These are phyloP conservation scores for Coemansia sp. DNA, from an alignment of 192 early-diverging fungal species.

Conservation along the genomic window DNA sequence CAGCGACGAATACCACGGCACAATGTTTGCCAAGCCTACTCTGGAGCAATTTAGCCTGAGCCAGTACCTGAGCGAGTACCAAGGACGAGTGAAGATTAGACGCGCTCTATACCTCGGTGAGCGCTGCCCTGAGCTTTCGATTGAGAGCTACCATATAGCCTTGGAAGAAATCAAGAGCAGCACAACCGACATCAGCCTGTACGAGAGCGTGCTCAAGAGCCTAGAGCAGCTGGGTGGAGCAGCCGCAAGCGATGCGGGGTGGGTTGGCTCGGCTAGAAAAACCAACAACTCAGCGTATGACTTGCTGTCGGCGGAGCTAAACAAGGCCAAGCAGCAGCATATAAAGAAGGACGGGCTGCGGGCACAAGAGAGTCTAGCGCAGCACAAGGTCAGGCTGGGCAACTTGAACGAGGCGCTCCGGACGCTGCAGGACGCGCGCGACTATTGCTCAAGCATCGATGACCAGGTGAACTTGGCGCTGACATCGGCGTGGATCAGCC, in stretches of 20 bases:
- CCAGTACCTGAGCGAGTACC: constrained; percentile 37
- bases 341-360: constrained; percentile 22
- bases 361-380: constrained; percentile 16
- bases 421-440: constrained; percentile 30
- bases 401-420: constrained; percentile 23
- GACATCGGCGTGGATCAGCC: constrained; percentile 19
- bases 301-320: constrained; percentile 11
- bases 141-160: constrained; percentile 22
- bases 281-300: constrained; percentile 14
- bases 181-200: constrained; percentile 17
- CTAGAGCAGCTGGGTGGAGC: constrained; percentile 19
- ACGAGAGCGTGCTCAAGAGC: constrained; percentile 11
- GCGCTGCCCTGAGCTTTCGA: constrained; percentile 17
- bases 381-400: constrained; percentile 16
- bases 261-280: constrained; percentile 7
- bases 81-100: constrained; percentile 19
- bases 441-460: constrained; percentile 16
- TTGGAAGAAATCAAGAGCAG: constrained; percentile 21
- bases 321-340: constrained; percentile 17
- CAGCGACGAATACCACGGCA: constrained; percentile 7
- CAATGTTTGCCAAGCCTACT: constrained; percentile 15
- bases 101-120: constrained; percentile 29
- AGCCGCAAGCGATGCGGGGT: not conserved
- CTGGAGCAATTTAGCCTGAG: constrained; percentile 23
- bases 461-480: constrained; percentile 30